Base-by-base conservation (phyloP, 2,329 filamentous ascomycete species). In the Xylaria sp. region DNA sequence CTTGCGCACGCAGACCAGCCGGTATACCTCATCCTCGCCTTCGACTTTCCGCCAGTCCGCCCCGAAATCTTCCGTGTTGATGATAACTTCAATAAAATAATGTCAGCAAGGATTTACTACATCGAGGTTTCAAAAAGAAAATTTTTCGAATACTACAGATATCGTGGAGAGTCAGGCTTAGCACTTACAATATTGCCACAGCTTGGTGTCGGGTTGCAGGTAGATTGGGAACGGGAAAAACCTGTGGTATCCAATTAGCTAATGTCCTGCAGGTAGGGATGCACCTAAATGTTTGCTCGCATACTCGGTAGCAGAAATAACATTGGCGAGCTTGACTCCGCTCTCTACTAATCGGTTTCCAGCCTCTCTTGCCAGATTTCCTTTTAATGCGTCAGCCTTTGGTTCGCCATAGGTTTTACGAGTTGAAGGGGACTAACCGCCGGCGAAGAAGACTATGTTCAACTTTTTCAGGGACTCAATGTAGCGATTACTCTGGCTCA, bases 291-390 rank as follows among this genome's bases (percentile, higher is more conserved):
- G 6, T 8, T 21, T 15, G n/a, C 14, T 47, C 23, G 6, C 61
- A 21, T 70, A 80, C 78, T 83, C 80, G 2, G 80, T 82, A 9
- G 79, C 73, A 0, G 75, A 75, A 4, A 82, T 80, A 0, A 74
- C 31, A 61, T 80, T 82, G 9, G 51, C 19, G 4, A 82, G 57
- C 0, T 4, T 52, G 0, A 79, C 72, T 2, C 80, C 79, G 0
- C 69, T 66, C 2, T 75, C 68, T 1, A 76, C 73, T 4, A 82
- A 70, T 25, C 65, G 71, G 51, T 82, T 71, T 2, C 80, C 80
- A 1, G 75, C 72, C 0, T 77, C 74, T 11, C 66, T 69, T 1
- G 75, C 68, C 2, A 82, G 68, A 60, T 77, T 78, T 0, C 79
- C 78, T 76, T 43, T 19, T 7, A 1, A 21, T 23, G n/a, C 9